Evolutionary conservation across 1,284 basidiomycete species (phyloP), one percentile per base, ranked within the genome.

Genomic region (Phellinidium pouzarii): DNA sequence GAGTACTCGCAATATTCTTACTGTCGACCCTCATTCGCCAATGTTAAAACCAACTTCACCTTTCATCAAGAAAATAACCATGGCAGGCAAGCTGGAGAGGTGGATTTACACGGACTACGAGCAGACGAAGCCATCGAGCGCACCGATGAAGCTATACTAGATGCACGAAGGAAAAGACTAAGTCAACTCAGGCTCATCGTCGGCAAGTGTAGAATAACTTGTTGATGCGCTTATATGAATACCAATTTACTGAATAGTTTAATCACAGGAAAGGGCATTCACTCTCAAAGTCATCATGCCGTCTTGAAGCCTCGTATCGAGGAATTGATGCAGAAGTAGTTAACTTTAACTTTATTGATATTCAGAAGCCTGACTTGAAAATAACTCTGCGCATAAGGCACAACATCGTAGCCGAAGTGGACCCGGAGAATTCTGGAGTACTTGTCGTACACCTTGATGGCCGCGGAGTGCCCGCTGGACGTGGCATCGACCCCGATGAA

Each of bases 241-340:
- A 14, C 31, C 31, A 14, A 34, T 14, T 34, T 8, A 34, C 31
- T 11, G 37, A 17, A 7, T 2, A 40, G 19, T n/a, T 20, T 8
- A n/a, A 20, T 40, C 62, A 14, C 54, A 74, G 83, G 84, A 5
- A 90, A 92, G 68, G 94, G 94, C 11, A 72, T 94, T 19, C 95
- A 99, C 67, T 94, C 91, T 23, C 70, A 77, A 45, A 79, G 82
- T 25, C 84, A 87, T 51, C 76, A 82, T 11, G 86, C 91, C 1
- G 96, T 96, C 70, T 80, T 98, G 65, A 94, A 91, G 65, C 95
- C 95, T 19, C 94, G 94, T 3, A 87, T 99, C 45, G 89, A 90
- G 65, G 84, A 89, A 46, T 71, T 97, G 52, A 91, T 94, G 81
- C 75, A 77, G 56, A 88, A 87, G 86, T 89, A 59, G 37, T 75